Base-by-base conservation (phyloP, 441 rosid species). In the Theobroma grandiflorum region DNA sequence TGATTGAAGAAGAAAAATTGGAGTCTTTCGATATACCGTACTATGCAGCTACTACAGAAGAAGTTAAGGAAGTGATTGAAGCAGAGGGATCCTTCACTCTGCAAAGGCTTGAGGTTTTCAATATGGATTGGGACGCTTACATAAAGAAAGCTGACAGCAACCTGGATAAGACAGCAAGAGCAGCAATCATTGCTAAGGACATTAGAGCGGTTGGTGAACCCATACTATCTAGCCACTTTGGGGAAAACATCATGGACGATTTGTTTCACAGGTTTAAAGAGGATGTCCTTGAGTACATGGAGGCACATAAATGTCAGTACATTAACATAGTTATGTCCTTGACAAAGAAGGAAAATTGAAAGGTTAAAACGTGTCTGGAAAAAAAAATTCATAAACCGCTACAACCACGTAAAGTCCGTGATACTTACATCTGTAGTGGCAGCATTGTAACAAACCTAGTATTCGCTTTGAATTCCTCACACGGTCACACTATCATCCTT, bases 201-300 rank as follows among this genome's bases (percentile, higher is more conserved):
- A 86, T 92, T 26, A 91, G 94, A 82, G 95, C 92, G 0, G 94
- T 87, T 67, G 86, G 81, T 4, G 98, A 92, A 83, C 94, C 96
- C 20, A 78, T 90, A 85, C 89, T 92, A 4, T 20, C 72, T 11
- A 81, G 83, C 74, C 94, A 90, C 14, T 92, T 91, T 50, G 93
- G 93, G 65, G 84, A 83, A 45, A 78, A 70, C 16, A 76, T 87
- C 22, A 81, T 94, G 15, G 90, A 91, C 15, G 89, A 82, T 12
- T 74, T 90, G 59, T 94, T 91, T 72, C 38, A 20, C 0, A 87
- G 86, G 80, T 92, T 85, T 65, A 42, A 49, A 55, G 62, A 18
- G 1, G 75, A 81, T 20, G 53, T 86, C 1, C 40, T 81, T 0
- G 81, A 84, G 22, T 76, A 47, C 42, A 86, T 87, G 85, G 55